phyloP scores from a whole-genome alignment of 805 yeast species.

The Lipomyces yamanashiensis region DNA sequence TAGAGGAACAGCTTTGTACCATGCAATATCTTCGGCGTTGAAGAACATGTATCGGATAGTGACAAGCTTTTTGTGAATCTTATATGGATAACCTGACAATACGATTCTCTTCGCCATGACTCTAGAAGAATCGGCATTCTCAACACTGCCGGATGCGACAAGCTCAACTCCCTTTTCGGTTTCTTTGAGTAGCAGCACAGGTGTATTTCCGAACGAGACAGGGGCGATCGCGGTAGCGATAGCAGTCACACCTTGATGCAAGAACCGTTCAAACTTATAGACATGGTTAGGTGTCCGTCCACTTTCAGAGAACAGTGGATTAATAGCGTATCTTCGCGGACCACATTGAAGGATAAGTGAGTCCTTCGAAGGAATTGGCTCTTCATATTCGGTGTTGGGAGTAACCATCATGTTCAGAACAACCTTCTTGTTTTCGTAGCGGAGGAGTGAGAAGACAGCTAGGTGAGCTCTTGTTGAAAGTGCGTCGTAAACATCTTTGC shows the following conservation, averaged over 20 bases:
- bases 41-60: slow-evolving; percentile 98
- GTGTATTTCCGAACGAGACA: slow-evolving; percentile 73
- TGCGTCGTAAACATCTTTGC: slow-evolving; percentile 58
- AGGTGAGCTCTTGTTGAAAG: slow-evolving; percentile 61
- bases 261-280: slow-evolving; percentile 80
- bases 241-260: slow-evolving; percentile 74
- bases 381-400: slow-evolving; percentile 87
- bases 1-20: slow-evolving; percentile 88
- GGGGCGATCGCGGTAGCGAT: slow-evolving; percentile 91
- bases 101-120: slow-evolving; percentile 85
- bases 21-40: slow-evolving; percentile 82
- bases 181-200: slow-evolving; percentile 76
- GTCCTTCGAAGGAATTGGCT: slow-evolving; percentile 84
- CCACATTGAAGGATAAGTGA: slow-evolving; percentile 88
- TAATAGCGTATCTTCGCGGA: slow-evolving; percentile 79
- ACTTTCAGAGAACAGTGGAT: slow-evolving; percentile 82
- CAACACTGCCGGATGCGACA: slow-evolving; percentile 87
- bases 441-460: slow-evolving; percentile 71
- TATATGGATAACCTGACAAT: slow-evolving; percentile 91
- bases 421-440: slow-evolving; percentile 85
- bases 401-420: slow-evolving; percentile 80
- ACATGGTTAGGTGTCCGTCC: slow-evolving; percentile 80
- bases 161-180: slow-evolving; percentile 52
- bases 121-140: slow-evolving; percentile 83
- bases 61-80: slow-evolving; percentile 88